phyloP scores from a whole-genome alignment of 2,329 filamentous ascomycete genomes.

The Coniochaeta prunicola region DNA sequence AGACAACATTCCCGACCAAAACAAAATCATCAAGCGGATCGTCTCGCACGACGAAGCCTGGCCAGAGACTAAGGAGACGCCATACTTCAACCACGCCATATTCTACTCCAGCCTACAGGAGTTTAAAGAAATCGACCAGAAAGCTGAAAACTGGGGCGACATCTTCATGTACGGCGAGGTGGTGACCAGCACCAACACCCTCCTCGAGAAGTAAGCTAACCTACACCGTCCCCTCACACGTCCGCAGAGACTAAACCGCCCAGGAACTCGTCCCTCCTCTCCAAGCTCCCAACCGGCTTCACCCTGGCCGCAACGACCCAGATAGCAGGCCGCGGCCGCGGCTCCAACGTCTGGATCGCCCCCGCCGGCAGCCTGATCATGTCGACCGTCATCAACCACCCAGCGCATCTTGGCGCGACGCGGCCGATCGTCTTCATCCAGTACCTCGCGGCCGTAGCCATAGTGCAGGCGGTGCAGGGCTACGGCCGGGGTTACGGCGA shows the following conservation, averaged over 20 bases:
- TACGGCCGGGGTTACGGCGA: slow-evolving; percentile 72
- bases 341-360: slow-evolving; percentile 90
- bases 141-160: slow-evolving; percentile 65
- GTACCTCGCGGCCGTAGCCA: slow-evolving; percentile 83
- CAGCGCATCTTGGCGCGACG: slow-evolving; percentile 59
- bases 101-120: slow-evolving; percentile 66
- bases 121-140: slow-evolving; percentile 52
- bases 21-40: slow-evolving; percentile 64
- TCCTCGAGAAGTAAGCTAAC: slow-evolving; percentile 74
- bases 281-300: slow-evolving; percentile 75
- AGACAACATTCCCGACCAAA: slow-evolving; percentile 50
- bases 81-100: slow-evolving; percentile 75
- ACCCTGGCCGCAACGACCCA: slow-evolving; percentile 83
- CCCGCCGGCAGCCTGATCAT: slow-evolving; percentile 82
- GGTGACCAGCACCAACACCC: slow-evolving; percentile 86
- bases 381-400: slow-evolving; percentile 81
- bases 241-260: neutral
- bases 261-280: slow-evolving; percentile 71
- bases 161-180: slow-evolving; percentile 83
- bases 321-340: slow-evolving; percentile 79
- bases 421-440: slow-evolving; percentile 90
- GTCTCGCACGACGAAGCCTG: slow-evolving; percentile 61
- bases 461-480: slow-evolving; percentile 71
- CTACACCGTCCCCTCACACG: neutral
- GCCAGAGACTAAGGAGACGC: slow-evolving; percentile 67